Evolutionary conservation across 225 moss, liverwort and hornwort species (phyloP).

Genomic region (Takakia lepidozioides): DNA sequence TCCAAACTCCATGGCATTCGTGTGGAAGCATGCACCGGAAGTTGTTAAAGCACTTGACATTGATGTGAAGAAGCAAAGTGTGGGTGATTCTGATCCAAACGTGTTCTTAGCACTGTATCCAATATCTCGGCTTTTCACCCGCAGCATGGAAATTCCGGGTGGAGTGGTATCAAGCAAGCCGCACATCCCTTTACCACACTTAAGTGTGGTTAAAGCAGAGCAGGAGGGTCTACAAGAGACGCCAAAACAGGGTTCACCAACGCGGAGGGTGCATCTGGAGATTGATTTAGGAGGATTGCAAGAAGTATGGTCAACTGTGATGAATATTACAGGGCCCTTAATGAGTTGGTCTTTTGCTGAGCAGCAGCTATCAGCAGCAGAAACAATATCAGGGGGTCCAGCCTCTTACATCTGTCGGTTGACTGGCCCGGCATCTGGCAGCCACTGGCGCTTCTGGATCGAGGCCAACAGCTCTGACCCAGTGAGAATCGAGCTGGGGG

Average conservation of each 20-base stretch:
- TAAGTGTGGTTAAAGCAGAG: conserved; percentile 31
- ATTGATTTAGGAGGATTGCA: conserved; percentile 72
- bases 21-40: conserved; percentile 74
- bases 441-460: conserved; percentile 80
- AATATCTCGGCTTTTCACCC: conserved; percentile 64
- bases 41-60: conserved; percentile 40
- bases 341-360: conserved; percentile 84
- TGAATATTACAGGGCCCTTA: conserved; percentile 84
- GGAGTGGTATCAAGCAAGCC: conserved; percentile 11
- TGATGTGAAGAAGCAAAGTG: conserved; percentile 37
- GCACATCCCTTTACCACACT: conserved; percentile 34
- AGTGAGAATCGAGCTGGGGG: conserved; percentile 64
- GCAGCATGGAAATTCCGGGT: conserved; percentile 60
- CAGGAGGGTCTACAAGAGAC: conserved; percentile 8
- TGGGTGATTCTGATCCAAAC: conserved; percentile 43
- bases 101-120: conserved; percentile 80
- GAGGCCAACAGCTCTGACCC: conserved; percentile 58
- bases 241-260: background rate
- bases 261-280: conserved; percentile 67
- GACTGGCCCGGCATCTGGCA: conserved; percentile 47
- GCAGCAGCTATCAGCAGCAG: conserved; percentile 58
- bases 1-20: conserved; percentile 79
- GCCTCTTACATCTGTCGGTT: conserved; percentile 82
- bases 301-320: conserved; percentile 79
- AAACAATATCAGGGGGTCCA: conserved; percentile 38